Evolutionary conservation across 805 yeast genomes (phyloP).

Genomic region (Myxozyma vanderwaltii): DNA sequence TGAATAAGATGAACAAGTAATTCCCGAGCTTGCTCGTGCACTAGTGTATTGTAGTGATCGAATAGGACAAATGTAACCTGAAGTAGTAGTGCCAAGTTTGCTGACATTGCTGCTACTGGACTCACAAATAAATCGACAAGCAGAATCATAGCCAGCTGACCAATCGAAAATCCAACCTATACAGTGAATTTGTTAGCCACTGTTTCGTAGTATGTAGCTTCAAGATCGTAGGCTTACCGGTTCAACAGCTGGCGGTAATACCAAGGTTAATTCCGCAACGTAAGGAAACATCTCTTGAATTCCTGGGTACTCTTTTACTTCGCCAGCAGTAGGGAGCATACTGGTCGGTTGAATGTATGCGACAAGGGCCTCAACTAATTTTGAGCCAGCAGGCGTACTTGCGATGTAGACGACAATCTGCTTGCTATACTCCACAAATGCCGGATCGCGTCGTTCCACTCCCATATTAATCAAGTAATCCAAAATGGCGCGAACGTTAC

Average conservation of each 20-base stretch:
- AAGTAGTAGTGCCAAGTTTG: conserved; percentile 67
- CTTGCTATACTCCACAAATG: conserved; percentile 75
- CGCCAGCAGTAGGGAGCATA: conserved; percentile 75
- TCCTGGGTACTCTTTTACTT: conserved; percentile 35
- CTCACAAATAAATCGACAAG: conserved; percentile 76
- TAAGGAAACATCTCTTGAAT: conserved; percentile 60
- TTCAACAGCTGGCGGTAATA: conserved; percentile 57
- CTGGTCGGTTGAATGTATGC: conserved; percentile 76
- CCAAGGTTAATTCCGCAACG: conserved; percentile 67
- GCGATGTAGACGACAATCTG: conserved; percentile 75
- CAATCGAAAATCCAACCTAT: conserved; percentile 69
- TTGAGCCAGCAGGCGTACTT: conserved; percentile 54
- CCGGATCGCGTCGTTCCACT: conserved; percentile 66
- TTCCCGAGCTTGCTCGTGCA: conserved; percentile 81
- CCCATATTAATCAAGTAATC: conserved; percentile 71
- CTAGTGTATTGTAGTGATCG: conserved; percentile 83
- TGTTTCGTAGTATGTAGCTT: not conserved
- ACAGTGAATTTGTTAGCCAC: not conserved
- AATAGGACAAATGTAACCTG: conserved; percentile 79
- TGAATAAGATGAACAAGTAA: conserved; percentile 72
- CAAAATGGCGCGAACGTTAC: conserved; percentile 71
- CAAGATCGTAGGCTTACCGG: conserved; percentile 45
- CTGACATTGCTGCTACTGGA: conserved; percentile 62
- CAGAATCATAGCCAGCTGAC: conserved; percentile 83
- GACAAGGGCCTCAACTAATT: conserved; percentile 64